These are phyloP conservation scores for Hyaloperonospora brassicae DNA, from an alignment of 352 stramenopile species.

Conservation along the genomic window DNA sequence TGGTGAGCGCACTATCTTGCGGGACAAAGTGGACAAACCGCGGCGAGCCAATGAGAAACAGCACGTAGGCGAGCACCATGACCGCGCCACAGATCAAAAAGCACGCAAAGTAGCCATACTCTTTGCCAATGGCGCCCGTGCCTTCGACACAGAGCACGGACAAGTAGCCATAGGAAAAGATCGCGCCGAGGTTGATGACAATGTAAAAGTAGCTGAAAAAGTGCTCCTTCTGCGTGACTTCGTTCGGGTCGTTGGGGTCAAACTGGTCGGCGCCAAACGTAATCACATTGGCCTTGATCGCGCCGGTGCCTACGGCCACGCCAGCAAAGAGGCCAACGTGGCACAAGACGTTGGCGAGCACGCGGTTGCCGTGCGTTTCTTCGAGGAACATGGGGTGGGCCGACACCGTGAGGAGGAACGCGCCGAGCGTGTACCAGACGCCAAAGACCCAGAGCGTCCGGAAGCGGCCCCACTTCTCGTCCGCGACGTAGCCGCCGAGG, in stretches of 20 bases:
- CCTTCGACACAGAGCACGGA: conserved; percentile 86
- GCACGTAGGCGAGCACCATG: conserved; percentile 71
- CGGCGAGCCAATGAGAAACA: conserved; percentile 50
- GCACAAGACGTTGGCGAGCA: conserved; percentile 58
- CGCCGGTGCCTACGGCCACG: conserved; percentile 70
- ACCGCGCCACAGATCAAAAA: conserved; percentile 77
- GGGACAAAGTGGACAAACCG: conserved; percentile 74
- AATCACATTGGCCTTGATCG: conserved; percentile 85
- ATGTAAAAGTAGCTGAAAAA: conserved; percentile 92
- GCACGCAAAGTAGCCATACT: conserved; percentile 87
- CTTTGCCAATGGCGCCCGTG: conserved; percentile 47
- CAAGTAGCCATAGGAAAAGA: conserved; percentile 88
- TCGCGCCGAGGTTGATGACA: conserved; percentile 86
- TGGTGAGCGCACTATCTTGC: conserved; percentile 64
- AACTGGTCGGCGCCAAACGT: conserved; percentile 84
- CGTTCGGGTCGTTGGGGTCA: conserved; percentile 75
- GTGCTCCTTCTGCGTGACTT: conserved; percentile 67
- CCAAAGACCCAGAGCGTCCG: conserved; percentile 79
- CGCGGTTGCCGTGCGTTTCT: conserved; percentile 28
- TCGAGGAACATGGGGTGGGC: conserved; percentile 55
- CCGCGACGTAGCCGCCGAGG: conserved; percentile 74
- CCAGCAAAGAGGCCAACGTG: conserved; percentile 67
- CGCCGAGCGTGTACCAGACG: conserved; percentile 66
- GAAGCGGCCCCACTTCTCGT: conserved; percentile 83
- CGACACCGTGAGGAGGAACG: conserved; percentile 58